Percentiles rank a stretch among this genome's conserved stretches.
phyloP scores from a whole-genome alignment of 805 yeast genomes.

The Spathaspora sp. region DNA sequence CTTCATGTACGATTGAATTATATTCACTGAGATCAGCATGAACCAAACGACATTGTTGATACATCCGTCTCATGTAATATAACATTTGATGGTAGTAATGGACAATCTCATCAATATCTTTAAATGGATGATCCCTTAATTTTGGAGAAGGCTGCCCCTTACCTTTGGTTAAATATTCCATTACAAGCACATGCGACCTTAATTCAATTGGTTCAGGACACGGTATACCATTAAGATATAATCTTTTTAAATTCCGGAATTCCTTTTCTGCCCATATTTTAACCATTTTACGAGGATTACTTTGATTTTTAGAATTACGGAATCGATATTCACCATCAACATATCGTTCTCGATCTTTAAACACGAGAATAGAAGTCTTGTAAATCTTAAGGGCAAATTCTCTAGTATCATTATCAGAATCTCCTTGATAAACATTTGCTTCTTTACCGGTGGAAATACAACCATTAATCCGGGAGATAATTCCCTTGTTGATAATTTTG shows the following conservation, averaged over 20 bases:
- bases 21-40: conserved; percentile 98
- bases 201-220: conserved; percentile 90
- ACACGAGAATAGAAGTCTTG: conserved; percentile 94
- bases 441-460: conserved; percentile 97
- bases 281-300: conserved; percentile 96
- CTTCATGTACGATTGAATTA: conserved; percentile 81
- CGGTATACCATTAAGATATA: conserved; percentile 77
- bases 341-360: conserved; percentile 92
- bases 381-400: conserved; percentile 90
- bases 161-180: conserved; percentile 85
- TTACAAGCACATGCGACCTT: conserved; percentile 84
- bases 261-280: conserved; percentile 99
- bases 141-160: conserved; percentile 89
- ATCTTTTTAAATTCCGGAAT: conserved; percentile 84
- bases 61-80: conserved; percentile 81
- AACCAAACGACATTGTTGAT: conserved; percentile 82
- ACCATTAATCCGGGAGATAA: conserved; percentile 83
- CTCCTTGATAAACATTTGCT: conserved; percentile 84
- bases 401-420: conserved; percentile 55
- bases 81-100: conserved; percentile 74
- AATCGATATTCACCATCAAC: conserved; percentile 96
- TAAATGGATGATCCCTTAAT: conserved; percentile 76
- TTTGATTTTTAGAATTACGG: conserved; percentile 76
- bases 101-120: conserved; percentile 60
- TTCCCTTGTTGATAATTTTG: conserved; percentile 78